These are phyloP conservation scores for Suillus plorans DNA, from an alignment of 768 basidiomycete species.

Conservation along the genomic window DNA sequence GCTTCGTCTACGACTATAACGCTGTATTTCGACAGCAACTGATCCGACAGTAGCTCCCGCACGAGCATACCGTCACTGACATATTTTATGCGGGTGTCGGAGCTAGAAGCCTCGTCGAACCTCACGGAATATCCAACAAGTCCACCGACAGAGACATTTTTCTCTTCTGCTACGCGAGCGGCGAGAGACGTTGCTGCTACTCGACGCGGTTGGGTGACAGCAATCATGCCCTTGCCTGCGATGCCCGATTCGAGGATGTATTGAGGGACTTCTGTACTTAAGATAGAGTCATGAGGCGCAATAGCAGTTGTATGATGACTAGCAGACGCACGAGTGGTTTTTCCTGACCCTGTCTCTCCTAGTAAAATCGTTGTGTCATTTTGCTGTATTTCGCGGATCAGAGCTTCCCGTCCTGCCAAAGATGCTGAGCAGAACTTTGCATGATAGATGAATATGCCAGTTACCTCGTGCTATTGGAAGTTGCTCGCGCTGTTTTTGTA, in stretches of 20 bases:
- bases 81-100: slow-evolving; percentile 88
- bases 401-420: slow-evolving; percentile 64
- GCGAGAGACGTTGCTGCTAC: slow-evolving; percentile 98
- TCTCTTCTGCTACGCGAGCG: slow-evolving; percentile 83
- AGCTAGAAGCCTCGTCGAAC: slow-evolving; percentile 80
- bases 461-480: slow-evolving; percentile 81
- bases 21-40: slow-evolving; percentile 76
- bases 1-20: slow-evolving; percentile 95
- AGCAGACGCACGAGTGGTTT: slow-evolving; percentile 88
- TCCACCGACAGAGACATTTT: slow-evolving; percentile 66
- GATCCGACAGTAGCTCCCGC: slow-evolving; percentile 83
- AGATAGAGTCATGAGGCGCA: slow-evolving; percentile 12
- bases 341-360: slow-evolving; percentile 97
- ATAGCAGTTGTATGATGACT: not conserved
- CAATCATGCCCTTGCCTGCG: slow-evolving; percentile 71
- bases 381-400: slow-evolving; percentile 68
- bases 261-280: slow-evolving; percentile 86
- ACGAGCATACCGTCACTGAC: slow-evolving; percentile 98
- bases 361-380: slow-evolving; percentile 88
- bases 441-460: slow-evolving; percentile 16
- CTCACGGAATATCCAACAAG: slow-evolving; percentile 94
- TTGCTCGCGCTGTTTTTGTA: slow-evolving; percentile 65
- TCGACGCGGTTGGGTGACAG: slow-evolving; percentile 91
- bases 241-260: slow-evolving; percentile 86
- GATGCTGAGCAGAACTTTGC: not conserved